Conservation (phyloP, 768 basidiomycete genomes). For the Podaxis sp. region DNA sequence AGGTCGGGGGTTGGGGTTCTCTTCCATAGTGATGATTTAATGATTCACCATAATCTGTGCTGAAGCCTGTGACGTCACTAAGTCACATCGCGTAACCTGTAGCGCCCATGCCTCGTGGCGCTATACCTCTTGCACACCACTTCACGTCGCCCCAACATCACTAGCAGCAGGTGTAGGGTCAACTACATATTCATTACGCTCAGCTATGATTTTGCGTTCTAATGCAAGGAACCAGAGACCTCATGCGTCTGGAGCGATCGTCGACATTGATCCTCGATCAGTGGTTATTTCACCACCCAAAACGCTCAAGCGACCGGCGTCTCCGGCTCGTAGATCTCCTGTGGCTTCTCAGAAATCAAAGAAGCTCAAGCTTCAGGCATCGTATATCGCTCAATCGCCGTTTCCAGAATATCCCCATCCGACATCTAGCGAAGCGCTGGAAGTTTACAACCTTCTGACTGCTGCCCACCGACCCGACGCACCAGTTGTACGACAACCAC, state of each 20-base stretch:
- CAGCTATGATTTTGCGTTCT: not conserved
- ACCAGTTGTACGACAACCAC: constrained; percentile 25
- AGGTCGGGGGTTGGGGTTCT: no score
- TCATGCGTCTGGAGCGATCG: not conserved
- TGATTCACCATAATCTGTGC: no score
- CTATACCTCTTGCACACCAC: not conserved
- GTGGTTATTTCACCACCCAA: not conserved
- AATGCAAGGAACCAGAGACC: not conserved
- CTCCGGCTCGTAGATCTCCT: not conserved
- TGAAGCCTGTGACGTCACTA: no score
- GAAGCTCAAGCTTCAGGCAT: constrained; percentile 49
- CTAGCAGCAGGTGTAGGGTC: not conserved
- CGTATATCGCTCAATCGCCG: constrained; percentile 42
- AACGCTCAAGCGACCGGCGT: not conserved
- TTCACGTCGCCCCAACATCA: not conserved
- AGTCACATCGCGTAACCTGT: no score
- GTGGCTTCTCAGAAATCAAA: constrained; percentile 27
- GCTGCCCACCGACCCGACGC: constrained; percentile 34
- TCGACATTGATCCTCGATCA: constrained; percentile 9
- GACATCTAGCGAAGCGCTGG: constrained; percentile 39
- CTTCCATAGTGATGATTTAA: no score
- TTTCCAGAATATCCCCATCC: constrained; percentile 47
- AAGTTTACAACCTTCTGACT: constrained; percentile 41
- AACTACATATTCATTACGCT: not conserved
- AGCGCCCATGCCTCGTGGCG: no score